These are phyloP conservation scores for Pyrenochaeta sp. DNA, from an alignment of 2,329 filamentous ascomycete genomes.

Conservation along the genomic window DNA sequence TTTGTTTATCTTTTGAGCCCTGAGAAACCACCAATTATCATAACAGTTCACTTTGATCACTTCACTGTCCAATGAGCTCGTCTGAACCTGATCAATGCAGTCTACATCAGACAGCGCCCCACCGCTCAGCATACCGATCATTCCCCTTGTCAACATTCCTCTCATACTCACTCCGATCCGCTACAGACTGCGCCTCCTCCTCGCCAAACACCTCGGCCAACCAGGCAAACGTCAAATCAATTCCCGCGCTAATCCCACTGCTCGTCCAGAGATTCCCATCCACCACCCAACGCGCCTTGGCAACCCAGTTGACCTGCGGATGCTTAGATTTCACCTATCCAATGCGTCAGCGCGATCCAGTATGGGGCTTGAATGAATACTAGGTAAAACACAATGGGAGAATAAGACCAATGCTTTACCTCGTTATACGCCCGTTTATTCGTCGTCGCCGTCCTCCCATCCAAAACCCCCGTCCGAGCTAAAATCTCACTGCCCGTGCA, in stretches of 20 bases:
- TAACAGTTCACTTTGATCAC: no score
- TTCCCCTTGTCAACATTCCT: constrained; percentile 59
- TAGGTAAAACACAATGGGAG: not conserved
- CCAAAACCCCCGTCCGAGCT: constrained; percentile 67
- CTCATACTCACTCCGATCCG: constrained; percentile 66
- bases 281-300: constrained; percentile 68
- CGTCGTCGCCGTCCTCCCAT: constrained; percentile 69
- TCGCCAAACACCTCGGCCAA: constrained; percentile 64
- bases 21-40: no score
- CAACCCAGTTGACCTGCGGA: constrained; percentile 66
- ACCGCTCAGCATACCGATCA: constrained; percentile 65
- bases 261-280: constrained; percentile 74
- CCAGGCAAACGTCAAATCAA: constrained; percentile 68
- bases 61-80: no score
- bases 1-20: no score
- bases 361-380: not conserved
- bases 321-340: constrained; percentile 55
- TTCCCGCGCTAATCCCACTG: constrained; percentile 70
- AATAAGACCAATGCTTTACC: constrained; percentile 12
- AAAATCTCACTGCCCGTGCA: constrained; percentile 71
- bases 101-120: constrained; percentile 27
- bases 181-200: constrained; percentile 58
- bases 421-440: constrained; percentile 68
- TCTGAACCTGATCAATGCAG: no score
- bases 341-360: not conserved